Percentiles rank a stretch among this genome's conserved stretches.
phyloP scores from a whole-genome alignment of 257 asterid genomes.

The Solanum piurae region DNA sequence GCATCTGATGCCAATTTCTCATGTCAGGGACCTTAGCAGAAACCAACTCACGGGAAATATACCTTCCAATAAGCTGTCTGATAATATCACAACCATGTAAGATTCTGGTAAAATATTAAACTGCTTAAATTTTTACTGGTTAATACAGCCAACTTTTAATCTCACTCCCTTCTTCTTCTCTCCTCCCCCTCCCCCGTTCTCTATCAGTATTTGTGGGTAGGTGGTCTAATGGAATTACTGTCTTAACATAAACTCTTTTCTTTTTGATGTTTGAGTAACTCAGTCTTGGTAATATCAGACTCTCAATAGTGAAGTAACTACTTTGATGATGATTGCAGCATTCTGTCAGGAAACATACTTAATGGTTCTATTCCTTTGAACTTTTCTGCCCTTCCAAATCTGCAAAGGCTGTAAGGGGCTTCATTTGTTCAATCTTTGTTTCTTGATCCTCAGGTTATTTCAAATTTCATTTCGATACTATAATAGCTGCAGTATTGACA shows the following conservation, averaged over 20 bases:
- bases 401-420: not conserved
- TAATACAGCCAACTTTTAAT: not conserved
- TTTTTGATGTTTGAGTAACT: not conserved
- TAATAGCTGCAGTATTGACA: not conserved
- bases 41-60: not conserved
- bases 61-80: not conserved
- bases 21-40: not conserved
- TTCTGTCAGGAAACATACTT: not conserved
- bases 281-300: not conserved
- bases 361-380: not conserved
- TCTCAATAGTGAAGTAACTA: not conserved
- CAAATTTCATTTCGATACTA: not conserved
- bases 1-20: not conserved
- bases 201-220: not conserved
- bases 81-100: not conserved
- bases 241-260: not conserved
- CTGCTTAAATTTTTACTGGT: not conserved
- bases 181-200: not conserved
- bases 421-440: not conserved
- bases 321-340: not conserved
- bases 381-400: not conserved
- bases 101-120: not conserved
- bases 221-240: not conserved
- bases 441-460: not conserved
- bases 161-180: not conserved